Evolutionary conservation across 257 asterid genomes (phyloP), one percentile per base, ranked within the genome.

Genomic region (Gentiana straminea): DNA sequence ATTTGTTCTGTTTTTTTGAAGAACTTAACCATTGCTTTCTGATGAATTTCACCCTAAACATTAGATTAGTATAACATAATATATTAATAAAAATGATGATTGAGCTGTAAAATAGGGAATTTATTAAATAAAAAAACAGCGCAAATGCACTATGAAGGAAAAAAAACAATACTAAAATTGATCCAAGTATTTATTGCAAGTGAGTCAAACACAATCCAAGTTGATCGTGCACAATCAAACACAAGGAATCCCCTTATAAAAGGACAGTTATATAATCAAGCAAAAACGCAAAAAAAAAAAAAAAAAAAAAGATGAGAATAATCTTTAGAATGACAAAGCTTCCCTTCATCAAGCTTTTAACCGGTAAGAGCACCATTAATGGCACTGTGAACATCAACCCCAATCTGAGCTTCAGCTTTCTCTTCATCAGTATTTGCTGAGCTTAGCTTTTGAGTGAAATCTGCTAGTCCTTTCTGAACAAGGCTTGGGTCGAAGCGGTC

Each of bases 351-450:
- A 66, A 54, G 58, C 48, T 41, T 15, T 67, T 79, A 88, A 64
- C 88, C 84, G 0, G 96, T 80, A 57, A 80, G 77, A 64, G 94
- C 94, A 75, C 81, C 86, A 69, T 83, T 88, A 68, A 88, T 81
- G 52, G 97, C 86, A 60, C 89, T 84, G 81, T 88, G 90, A 50
- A 88, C 86, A 54, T 88, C 97, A 24, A 82, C 72, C 5, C 95
- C 95, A 9, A 88, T 79, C 69, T 88, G 91, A 46, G 94, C 95
- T 69, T 88, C 95, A 24, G 94, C 91, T 77, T 88, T 88, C 80
- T 88, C 97, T 32, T 24, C 70, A 43, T 88, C 94, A 10, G 90
- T 82, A 12, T 94, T 69, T 47, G 93, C 96, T 7, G 88, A 55
- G 80, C 46, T 84, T 52, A 80, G 75, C 79, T 82, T 88, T 63